Percentiles rank a stretch among this genome's conserved stretches.
Evolutionary conservation across 805 yeast genomes (phyloP).

Genomic region (Yamadazyma kitorensis): DNA sequence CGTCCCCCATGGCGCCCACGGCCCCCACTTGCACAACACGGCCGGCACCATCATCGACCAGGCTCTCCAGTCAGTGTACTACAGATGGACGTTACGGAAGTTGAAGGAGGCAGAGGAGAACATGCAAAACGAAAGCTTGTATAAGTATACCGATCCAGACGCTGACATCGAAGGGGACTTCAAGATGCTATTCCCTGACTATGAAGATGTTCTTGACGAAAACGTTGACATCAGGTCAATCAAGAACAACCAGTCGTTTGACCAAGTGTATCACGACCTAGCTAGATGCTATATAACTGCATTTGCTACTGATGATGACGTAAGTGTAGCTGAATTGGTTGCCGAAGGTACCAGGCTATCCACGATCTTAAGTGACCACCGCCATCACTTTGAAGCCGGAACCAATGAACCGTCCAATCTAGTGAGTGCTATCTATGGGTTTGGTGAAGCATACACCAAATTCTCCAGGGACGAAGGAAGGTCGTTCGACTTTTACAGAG

Average conservation of each 20-base stretch:
- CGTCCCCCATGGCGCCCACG: neutral
- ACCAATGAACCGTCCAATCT: slow-evolving; percentile 5
- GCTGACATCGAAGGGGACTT: slow-evolving; percentile 80
- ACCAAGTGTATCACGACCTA: slow-evolving; percentile 46
- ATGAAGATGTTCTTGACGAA: slow-evolving; percentile 57
- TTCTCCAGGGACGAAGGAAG: slow-evolving; percentile 9
- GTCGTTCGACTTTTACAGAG: slow-evolving; percentile 59
- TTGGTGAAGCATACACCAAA: slow-evolving; percentile 13
- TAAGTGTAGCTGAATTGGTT: slow-evolving; percentile 27
- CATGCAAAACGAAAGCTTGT: slow-evolving; percentile 59
- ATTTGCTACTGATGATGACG: slow-evolving; percentile 25
- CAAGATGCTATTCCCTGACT: slow-evolving; percentile 80
- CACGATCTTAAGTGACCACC: neutral
- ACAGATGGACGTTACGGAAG: slow-evolving; percentile 77
- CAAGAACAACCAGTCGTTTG: slow-evolving; percentile 29
- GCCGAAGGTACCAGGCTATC: slow-evolving; percentile 34
- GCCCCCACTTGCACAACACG: too few species aligned
- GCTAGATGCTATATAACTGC: slow-evolving; percentile 48
- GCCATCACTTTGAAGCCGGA: slow-evolving; percentile 4
- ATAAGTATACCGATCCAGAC: slow-evolving; percentile 60
- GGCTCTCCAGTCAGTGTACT: slow-evolving; percentile 60
- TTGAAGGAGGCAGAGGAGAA: slow-evolving; percentile 63
- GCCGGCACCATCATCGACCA: slow-evolving; percentile 20
- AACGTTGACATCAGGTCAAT: slow-evolving; percentile 13
- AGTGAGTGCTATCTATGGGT: slow-evolving; percentile 7